phyloP scores from a whole-genome alignment of 371 early-diverging fungal species.

The Chytridium lagenaria region DNA sequence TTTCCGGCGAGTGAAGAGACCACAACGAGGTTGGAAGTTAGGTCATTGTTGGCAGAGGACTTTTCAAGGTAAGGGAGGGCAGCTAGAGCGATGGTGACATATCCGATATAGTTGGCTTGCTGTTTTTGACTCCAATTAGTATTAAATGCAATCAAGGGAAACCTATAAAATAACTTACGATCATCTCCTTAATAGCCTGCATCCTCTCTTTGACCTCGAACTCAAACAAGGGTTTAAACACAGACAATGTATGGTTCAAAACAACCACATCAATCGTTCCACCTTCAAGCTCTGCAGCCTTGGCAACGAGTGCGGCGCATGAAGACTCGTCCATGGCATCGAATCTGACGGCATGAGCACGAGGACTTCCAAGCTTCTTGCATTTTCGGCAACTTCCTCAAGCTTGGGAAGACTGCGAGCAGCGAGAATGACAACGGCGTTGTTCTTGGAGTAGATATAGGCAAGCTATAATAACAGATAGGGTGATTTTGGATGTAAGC shows the following conservation, averaged over 20 bases:
- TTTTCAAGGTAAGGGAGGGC: conserved; percentile 23
- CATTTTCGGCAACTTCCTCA: conserved; percentile 18
- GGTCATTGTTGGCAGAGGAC: not conserved
- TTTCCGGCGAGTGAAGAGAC: conserved; percentile 29
- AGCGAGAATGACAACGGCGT: conserved; percentile 21
- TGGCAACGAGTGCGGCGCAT: conserved; percentile 7
- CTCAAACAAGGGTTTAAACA: conserved; percentile 19
- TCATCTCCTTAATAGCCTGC: conserved; percentile 9
- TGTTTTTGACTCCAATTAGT: not conserved
- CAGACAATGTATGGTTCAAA: conserved; percentile 22
- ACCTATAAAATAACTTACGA: conserved; percentile 7
- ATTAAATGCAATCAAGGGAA: not conserved
- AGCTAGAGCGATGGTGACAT: conserved; percentile 14
- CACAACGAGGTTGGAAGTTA: conserved; percentile 11
- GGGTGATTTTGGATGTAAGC: no score
- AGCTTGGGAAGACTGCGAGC: conserved; percentile 10
- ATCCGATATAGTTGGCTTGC: conserved; percentile 29
- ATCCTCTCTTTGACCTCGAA: conserved; percentile 9
- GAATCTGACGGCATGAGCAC: conserved; percentile 17
- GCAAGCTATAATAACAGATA: no score
- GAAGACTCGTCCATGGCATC: conserved; percentile 21
- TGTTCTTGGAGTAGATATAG: conserved; percentile 11
- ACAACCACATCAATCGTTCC: conserved; percentile 26
- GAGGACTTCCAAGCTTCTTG: not conserved
- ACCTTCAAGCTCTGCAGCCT: not conserved